Percentiles rank a stretch among this genome's conserved stretches.
Evolutionary conservation across 495 filamentous ascomycete genomes (phyloP).

Genomic region (Daldinia concentrica): DNA sequence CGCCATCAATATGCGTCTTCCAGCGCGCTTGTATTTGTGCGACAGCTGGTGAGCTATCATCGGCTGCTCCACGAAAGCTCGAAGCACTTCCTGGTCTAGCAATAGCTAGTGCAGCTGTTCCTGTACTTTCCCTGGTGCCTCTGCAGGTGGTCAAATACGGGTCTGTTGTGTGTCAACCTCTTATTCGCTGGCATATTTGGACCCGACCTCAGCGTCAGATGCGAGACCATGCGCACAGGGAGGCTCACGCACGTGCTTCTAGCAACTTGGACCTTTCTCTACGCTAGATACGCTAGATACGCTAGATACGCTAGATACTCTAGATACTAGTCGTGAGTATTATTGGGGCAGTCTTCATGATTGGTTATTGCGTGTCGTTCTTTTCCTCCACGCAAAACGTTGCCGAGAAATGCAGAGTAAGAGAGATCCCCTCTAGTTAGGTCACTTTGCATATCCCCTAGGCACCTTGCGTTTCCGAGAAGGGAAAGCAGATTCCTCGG

Average conservation of each 20-base stretch:
- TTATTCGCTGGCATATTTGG: constrained; percentile 46
- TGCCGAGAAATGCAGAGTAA: constrained; percentile 36
- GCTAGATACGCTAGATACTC: background rate
- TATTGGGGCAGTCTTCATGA: constrained; percentile 14
- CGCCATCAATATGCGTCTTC: constrained; percentile 36
- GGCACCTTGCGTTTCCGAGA: constrained; percentile 29
- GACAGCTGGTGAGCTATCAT: constrained; percentile 41
- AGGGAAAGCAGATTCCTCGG: constrained; percentile 33
- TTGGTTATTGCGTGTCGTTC: constrained; percentile 31
- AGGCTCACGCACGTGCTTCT: constrained; percentile 42
- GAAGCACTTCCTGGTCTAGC: constrained; percentile 35
- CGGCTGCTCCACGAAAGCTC: constrained; percentile 30
- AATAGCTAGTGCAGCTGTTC: constrained; percentile 34
- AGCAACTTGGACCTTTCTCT: constrained; percentile 19
- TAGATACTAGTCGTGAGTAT: constrained; percentile 12
- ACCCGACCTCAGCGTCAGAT: constrained; percentile 48
- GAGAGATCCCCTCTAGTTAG: constrained; percentile 39
- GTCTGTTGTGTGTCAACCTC: constrained; percentile 44
- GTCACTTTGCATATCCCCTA: constrained; percentile 40
- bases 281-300: constrained; percentile 11
- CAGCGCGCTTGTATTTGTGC: constrained; percentile 39
- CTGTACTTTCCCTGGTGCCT: constrained; percentile 32
- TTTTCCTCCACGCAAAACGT: constrained; percentile 24
- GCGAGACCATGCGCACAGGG: constrained; percentile 39
- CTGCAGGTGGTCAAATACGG: constrained; percentile 48